Base-by-base conservation (phyloP, 2,329 filamentous ascomycete species). In the Xylaria multiplex region DNA sequence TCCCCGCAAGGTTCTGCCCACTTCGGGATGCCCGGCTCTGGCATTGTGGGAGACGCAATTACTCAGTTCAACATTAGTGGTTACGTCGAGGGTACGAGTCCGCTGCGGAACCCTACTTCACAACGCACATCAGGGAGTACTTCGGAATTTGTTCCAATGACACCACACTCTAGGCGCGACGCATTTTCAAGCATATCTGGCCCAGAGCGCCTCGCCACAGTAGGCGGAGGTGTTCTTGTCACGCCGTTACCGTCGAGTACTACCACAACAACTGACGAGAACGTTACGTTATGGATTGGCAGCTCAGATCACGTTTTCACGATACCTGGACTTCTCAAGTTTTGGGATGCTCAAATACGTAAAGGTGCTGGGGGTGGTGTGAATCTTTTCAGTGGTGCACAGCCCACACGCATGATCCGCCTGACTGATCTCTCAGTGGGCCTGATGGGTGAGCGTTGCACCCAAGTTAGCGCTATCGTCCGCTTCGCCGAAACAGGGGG, bases 121-220 rank as follows among this genome's bases (percentile, higher is more conserved):
- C 79, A 79, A 58, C 79, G 79, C 76, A 75, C 75, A 2, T 70
- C 73, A 7, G 71, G 78, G 68, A 65, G 75, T 22, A 72, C 75
- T 50, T 80, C 80, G 16, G 87, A 87, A 42, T 89, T 90, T 68
- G 85, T 86, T 9, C 88, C 88, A 9, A 88, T 90, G 86, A 90
- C 88, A 1, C 88, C 88, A 0, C 86, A 88, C 67, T 87, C 86
- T 9, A 81, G 87, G 45, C 83, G 83, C 45, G 85, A 87, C 65
- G 85, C 82, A 4, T 79, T 85, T 3, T 79, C 81, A 11, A 81
- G 81, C 1, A 79, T 80, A 35, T 77, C 82, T 6, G 82, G 83
- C 0, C 79, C 83, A 5, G 86, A 88, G 68, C 83, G 84, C 3
- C 79, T 88, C 1, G 80, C 83, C 4, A 77, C 82, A 0, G 81